Conservation (phyloP, 305 asterid species). For the Fraxinus greggii region DNA sequence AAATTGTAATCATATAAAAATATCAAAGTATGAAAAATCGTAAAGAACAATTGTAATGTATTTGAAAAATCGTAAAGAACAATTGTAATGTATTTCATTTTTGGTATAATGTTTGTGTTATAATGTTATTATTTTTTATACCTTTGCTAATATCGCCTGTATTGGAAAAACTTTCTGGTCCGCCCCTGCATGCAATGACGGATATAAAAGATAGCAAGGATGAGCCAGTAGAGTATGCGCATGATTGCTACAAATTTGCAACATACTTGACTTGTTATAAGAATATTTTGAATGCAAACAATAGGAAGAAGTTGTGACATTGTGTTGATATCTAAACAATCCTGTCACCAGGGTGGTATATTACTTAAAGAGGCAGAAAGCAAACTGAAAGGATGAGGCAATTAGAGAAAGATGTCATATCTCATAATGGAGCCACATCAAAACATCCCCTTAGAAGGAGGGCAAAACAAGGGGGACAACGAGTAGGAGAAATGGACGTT, state of each 20-base stretch:
- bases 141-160: too few species aligned
- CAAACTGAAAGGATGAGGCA: too few species aligned
- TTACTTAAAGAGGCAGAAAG: background rate
- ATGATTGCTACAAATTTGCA: background rate
- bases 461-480: constrained; percentile 1
- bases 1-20: too few species aligned
- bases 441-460: background rate
- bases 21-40: too few species aligned
- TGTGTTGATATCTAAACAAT: background rate
- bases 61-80: too few species aligned
- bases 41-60: too few species aligned
- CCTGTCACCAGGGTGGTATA: background rate
- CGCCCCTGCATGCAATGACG: background rate
- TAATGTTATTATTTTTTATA: too few species aligned
- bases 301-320: background rate
- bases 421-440: background rate
- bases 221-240: background rate
- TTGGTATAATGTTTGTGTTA: too few species aligned
- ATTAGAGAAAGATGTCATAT: background rate
- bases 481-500: background rate
- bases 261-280: background rate
- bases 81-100: too few species aligned
- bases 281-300: background rate
- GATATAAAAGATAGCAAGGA: background rate
- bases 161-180: too few species aligned